These are phyloP conservation scores for Phytophthora syringae DNA, from an alignment of 352 stramenopile genomes.

Conservation along the genomic window DNA sequence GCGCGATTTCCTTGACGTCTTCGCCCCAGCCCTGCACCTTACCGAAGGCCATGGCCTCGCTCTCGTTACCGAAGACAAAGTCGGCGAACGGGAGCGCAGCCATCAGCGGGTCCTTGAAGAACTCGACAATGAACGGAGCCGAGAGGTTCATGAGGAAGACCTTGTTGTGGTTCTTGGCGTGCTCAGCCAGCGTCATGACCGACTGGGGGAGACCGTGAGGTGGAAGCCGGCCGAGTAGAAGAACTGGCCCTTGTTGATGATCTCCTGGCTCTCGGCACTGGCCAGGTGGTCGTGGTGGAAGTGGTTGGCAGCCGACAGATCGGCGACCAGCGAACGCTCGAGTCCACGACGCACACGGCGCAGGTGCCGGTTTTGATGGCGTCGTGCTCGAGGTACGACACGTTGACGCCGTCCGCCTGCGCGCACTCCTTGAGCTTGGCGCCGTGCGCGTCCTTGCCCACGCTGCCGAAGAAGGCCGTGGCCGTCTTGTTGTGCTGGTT, in stretches of 20 bases:
- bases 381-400: constrained; percentile 97
- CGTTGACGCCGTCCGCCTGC: constrained; percentile 93
- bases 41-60: constrained; percentile 96
- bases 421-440: constrained; percentile 94
- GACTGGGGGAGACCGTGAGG: constrained; percentile 97
- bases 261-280: constrained; percentile 90
- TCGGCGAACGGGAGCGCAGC: constrained; percentile 95
- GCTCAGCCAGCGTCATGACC: constrained; percentile 93
- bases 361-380: constrained; percentile 96
- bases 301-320: constrained; percentile 98
- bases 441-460: constrained; percentile 96
- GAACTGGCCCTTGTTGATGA: constrained; percentile 94
- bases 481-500: constrained; percentile 81
- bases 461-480: constrained; percentile 96
- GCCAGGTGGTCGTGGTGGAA: constrained; percentile 94
- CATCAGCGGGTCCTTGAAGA: constrained; percentile 97
- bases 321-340: constrained; percentile 97
- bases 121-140: constrained; percentile 98
- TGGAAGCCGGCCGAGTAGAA: constrained; percentile 99
- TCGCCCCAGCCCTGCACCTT: constrained; percentile 91
- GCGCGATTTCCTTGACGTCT: constrained; percentile 90
- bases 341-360: constrained; percentile 96
- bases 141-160: constrained; percentile 98
- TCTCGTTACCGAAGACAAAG: constrained; percentile 99
- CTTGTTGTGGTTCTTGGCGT: constrained; percentile 94